Evolutionary conservation across 208 protist genomes (phyloP).

Genomic region (Trypanosoma scelopori): DNA sequence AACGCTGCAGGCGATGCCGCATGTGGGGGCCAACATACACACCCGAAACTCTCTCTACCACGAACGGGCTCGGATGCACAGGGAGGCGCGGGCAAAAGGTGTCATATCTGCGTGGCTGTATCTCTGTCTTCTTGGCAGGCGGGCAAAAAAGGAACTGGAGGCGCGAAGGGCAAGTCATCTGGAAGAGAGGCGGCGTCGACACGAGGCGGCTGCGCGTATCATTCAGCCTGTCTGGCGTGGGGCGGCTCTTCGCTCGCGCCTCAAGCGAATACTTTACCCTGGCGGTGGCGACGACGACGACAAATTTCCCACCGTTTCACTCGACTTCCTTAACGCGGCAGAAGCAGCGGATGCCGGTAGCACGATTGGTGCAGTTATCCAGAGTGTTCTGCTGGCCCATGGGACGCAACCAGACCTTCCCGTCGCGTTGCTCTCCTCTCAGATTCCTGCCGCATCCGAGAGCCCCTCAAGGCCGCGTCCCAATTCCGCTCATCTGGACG

Average conservation of each 20-base stretch:
- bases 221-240: conserved; percentile 89
- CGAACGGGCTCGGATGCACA: conserved; percentile 20
- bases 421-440: neutral
- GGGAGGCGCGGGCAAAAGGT: conserved; percentile 29
- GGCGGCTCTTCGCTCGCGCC: conserved; percentile 63
- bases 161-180: conserved; percentile 18
- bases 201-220: conserved; percentile 50
- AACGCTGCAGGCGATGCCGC: conserved; percentile 1
- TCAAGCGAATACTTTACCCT: conserved; percentile 50
- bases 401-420: conserved; percentile 18
- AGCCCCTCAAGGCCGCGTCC: neutral
- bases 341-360: conserved; percentile 29
- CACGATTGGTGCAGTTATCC: conserved; percentile 36
- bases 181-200: conserved; percentile 33
- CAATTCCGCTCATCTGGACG: neutral
- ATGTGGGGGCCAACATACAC: conserved; percentile 19
- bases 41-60: conserved; percentile 20
- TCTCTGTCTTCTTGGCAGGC: conserved; percentile 25
- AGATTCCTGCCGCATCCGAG: neutral
- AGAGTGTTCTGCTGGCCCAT: conserved; percentile 41
- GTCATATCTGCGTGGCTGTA: conserved; percentile 34
- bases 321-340: conserved; percentile 21
- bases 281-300: conserved; percentile 42
- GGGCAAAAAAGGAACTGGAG: conserved; percentile 37
- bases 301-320: conserved; percentile 49